Percentiles rank a stretch among this genome's conserved stretches.
These are phyloP conservation scores for Globisporangium heterothallicum DNA, from an alignment of 352 stramenopile genomes.

Conservation along the genomic window DNA sequence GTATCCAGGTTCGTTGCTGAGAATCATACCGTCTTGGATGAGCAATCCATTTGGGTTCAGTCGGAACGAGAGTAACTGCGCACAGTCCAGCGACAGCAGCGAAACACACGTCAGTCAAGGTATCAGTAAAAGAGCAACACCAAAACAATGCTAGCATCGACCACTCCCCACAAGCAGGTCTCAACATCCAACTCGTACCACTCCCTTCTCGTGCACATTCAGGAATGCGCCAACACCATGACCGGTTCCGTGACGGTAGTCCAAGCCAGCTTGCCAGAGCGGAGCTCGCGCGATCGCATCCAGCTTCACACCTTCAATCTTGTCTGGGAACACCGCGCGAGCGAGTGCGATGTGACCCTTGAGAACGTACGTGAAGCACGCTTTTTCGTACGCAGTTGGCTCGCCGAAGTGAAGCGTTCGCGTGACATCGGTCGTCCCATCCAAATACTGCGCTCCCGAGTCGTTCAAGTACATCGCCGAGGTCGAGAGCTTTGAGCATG, in stretches of 20 bases:
- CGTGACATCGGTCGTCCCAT: constrained; percentile 99
- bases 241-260: constrained; percentile 97
- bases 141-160: constrained; percentile 3
- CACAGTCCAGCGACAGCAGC: no score
- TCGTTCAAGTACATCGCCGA: constrained; percentile 98
- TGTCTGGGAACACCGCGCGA: constrained; percentile 78
- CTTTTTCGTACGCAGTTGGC: constrained; percentile 89
- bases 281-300: constrained; percentile 95
- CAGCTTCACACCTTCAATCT: constrained; percentile 93
- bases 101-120: constrained; percentile 1
- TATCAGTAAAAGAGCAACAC: background rate
- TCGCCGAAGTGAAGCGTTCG: constrained; percentile 96
- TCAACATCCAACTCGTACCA: constrained; percentile 41
- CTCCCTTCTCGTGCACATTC: constrained; percentile 95
- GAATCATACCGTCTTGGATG: constrained; percentile 94
- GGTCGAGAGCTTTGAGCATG: constrained; percentile 85
- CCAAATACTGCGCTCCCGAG: constrained; percentile 97
- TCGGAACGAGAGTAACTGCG: constrained; percentile 79
- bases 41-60: constrained; percentile 76
- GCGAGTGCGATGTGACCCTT: constrained; percentile 97
- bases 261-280: constrained; percentile 92
- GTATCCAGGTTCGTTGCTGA: constrained; percentile 98
- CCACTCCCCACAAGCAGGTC: no score
- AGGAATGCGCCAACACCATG: constrained; percentile 96
- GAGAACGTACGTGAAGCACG: constrained; percentile 96